These are phyloP conservation scores for Ogataea siamensis DNA, from an alignment of 805 yeast genomes.

Conservation along the genomic window DNA sequence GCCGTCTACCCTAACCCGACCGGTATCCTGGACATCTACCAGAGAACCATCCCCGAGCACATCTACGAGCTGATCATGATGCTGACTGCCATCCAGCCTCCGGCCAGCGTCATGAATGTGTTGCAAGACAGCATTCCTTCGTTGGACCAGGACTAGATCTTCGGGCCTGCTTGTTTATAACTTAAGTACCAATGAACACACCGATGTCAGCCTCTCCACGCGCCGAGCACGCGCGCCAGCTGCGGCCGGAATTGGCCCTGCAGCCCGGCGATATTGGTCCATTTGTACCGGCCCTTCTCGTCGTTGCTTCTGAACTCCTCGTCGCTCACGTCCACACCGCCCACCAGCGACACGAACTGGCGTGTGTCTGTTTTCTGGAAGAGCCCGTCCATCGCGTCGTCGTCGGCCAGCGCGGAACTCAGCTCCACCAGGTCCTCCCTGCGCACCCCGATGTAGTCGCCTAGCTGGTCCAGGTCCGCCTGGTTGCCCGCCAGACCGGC, in stretches of 20 bases:
- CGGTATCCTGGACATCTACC: conserved; percentile 84
- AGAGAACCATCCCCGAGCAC: conserved; percentile 79
- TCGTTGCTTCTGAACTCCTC: conserved; percentile 20
- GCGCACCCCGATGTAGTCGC: conserved; percentile 37
- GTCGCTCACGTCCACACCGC: conserved; percentile 15
- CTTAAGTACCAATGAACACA: not conserved
- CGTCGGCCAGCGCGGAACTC: conserved; percentile 32
- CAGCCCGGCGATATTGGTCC: conserved; percentile 20
- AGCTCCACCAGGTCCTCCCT: conserved; percentile 44
- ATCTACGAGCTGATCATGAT: conserved; percentile 80
- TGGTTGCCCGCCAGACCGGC: conserved; percentile 5
- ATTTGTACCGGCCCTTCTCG: conserved; percentile 24
- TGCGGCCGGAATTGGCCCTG: conserved; percentile 18
- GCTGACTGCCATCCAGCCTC: conserved; percentile 91
- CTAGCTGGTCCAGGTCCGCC: conserved; percentile 6
- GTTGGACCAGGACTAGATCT: conserved; percentile 22
- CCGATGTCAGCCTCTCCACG: conserved; percentile 3
- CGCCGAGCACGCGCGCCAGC: conserved; percentile 12
- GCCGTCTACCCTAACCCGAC: conserved; percentile 94
- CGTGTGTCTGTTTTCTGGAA: conserved; percentile 8
- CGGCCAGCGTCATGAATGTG: conserved; percentile 69
- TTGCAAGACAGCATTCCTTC: conserved; percentile 44
- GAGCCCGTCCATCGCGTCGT: conserved; percentile 12
- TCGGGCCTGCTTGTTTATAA: conserved; percentile 4
- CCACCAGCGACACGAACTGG: conserved; percentile 20